Evolutionary conservation across 441 rosid genomes (phyloP).

Genomic region (Mallotus repandus): DNA sequence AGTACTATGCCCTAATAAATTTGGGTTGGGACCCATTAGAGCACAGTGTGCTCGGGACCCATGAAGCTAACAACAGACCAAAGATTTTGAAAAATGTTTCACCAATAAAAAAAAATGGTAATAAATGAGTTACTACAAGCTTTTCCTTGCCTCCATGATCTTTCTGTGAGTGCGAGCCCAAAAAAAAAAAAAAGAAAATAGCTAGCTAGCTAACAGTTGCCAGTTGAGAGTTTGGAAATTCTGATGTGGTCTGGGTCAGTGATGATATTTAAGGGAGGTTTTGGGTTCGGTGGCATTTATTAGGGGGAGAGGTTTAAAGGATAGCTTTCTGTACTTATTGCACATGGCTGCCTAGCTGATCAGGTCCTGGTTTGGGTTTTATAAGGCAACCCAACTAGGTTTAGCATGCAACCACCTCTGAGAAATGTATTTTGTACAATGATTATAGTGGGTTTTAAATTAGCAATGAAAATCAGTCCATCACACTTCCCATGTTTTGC

Average conservation of each 20-base stretch:
- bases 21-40: slow-evolving; percentile 15
- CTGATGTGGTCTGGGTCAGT: neutral
- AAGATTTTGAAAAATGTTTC: neutral
- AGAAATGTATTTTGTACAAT: no score
- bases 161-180: slow-evolving; percentile 18
- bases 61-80: neutral
- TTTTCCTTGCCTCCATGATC: slow-evolving; percentile 1
- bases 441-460: no score
- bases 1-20: slow-evolving; percentile 20
- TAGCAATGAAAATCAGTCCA: no score
- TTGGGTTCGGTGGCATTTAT: slow-evolving; percentile 5
- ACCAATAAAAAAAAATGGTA: no score
- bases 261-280: neutral
- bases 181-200: neutral
- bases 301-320: neutral
- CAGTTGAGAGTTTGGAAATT: neutral
- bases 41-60: neutral
- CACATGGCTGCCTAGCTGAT: neutral
- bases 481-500: no score
- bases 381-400: slow-evolving; percentile 12
- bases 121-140: no score
- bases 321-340: neutral
- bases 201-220: neutral
- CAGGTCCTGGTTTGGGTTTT: slow-evolving; percentile 3
- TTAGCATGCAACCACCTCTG: neutral